These are phyloP conservation scores for Cryptococcus amylolentus DNA, from an alignment of 1,284 basidiomycete species.

Conservation along the genomic window DNA sequence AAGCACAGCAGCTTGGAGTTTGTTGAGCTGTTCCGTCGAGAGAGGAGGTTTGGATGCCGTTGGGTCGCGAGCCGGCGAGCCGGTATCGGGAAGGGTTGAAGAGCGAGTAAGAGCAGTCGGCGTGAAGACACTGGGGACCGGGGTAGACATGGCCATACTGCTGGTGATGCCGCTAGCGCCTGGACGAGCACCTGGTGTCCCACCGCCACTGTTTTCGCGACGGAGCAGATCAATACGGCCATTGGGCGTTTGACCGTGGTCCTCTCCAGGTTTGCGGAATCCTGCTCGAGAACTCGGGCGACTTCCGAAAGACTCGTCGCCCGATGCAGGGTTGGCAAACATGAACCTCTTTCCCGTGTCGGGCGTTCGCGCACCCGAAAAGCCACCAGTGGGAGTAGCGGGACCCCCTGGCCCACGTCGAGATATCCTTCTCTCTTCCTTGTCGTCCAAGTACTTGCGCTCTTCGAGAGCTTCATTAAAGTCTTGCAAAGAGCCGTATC, in stretches of 20 bases:
- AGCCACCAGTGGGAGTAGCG: conserved; percentile 64
- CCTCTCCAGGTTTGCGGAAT: conserved; percentile 71
- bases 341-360: conserved; percentile 47
- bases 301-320: conserved; percentile 20
- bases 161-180: conserved; percentile 5
- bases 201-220: conserved; percentile 24
- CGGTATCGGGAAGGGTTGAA: conserved; percentile 9
- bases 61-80: conserved; percentile 12
- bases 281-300: conserved; percentile 67
- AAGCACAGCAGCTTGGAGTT: conserved; percentile 86
- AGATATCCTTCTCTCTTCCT: conserved; percentile 58
- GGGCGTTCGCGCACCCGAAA: conserved; percentile 45
- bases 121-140: conserved; percentile 83
- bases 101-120: conserved; percentile 55
- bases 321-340: conserved; percentile 38
- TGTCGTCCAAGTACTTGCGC: conserved; percentile 74
- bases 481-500: conserved; percentile 77
- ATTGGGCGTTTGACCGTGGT: conserved; percentile 51
- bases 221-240: conserved; percentile 38
- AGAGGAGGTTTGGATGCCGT: conserved; percentile 44
- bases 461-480: conserved; percentile 88
- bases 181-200: conserved; percentile 6
- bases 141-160: conserved; percentile 55
- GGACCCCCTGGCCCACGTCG: conserved; percentile 35
- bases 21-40: conserved; percentile 67